Evolutionary conservation across 2,329 filamentous ascomycete genomes (phyloP).

Genomic region (Trichoderma koningiopsis): DNA sequence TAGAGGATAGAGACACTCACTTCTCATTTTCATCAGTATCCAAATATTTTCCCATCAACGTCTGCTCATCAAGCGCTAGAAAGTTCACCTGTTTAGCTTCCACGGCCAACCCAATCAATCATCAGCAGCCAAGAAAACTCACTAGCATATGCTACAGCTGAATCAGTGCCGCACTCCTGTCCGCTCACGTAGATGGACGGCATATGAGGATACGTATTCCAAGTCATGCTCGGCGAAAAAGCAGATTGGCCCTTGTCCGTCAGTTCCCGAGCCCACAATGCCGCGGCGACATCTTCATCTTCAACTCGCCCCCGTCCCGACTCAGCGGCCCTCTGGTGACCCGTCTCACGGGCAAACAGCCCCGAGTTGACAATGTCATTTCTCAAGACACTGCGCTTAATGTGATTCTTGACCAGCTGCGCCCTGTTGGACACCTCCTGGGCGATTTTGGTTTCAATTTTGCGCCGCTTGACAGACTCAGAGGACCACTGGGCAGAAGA

Average conservation of each 20-base stretch:
- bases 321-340: constrained; percentile 27
- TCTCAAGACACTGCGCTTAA: constrained; percentile 42
- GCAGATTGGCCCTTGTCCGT: constrained; percentile 45
- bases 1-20: constrained; percentile 34
- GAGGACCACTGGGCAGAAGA: constrained; percentile 55
- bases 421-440: constrained; percentile 34
- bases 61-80: constrained; percentile 40
- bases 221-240: constrained; percentile 38
- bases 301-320: constrained; percentile 31
- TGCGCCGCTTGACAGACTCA: constrained; percentile 60
- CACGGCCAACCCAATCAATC: background rate
- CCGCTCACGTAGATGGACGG: constrained; percentile 45
- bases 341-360: constrained; percentile 36
- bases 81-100: background rate
- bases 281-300: constrained; percentile 35
- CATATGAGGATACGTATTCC: constrained; percentile 39
- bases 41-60: constrained; percentile 46
- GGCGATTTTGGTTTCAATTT: constrained; percentile 45
- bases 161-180: constrained; percentile 42
- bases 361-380: constrained; percentile 39
- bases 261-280: constrained; percentile 45
- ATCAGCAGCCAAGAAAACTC: constrained; percentile 32
- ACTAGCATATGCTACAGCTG: constrained; percentile 51
- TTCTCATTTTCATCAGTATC: constrained; percentile 46
- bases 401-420: constrained; percentile 41